Conservation (phyloP, 2,329 filamentous ascomycete species). For the Calonectria honghensis region DNA sequence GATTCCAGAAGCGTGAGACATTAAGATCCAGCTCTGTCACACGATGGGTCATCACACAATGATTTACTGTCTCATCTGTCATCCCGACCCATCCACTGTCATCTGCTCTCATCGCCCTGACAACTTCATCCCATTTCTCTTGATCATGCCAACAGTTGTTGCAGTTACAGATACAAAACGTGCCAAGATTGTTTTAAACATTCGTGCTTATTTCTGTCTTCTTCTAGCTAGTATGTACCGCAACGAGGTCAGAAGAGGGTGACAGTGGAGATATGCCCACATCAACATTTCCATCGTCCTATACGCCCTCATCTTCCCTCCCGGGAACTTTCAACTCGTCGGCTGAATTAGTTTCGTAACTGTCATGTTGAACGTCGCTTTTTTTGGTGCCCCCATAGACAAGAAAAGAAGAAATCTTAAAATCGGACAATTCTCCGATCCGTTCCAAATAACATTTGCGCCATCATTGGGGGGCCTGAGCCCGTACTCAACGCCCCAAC, state of each 20-base stretch:
- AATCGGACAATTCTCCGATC: slow-evolving; percentile 38
- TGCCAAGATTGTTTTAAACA: slow-evolving; percentile 4
- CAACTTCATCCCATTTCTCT: not conserved
- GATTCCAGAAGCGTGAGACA: slow-evolving; percentile 8
- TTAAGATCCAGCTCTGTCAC: slow-evolving; percentile 16
- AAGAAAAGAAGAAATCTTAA: slow-evolving; percentile 40
- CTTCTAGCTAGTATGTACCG: slow-evolving; percentile 44
- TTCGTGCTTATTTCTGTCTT: slow-evolving; percentile 21
- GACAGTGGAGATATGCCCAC: slow-evolving; percentile 31
- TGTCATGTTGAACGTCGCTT: slow-evolving; percentile 52
- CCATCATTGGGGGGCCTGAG: slow-evolving; percentile 46
- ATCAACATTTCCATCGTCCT: slow-evolving; percentile 34
- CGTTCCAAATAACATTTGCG: slow-evolving; percentile 44
- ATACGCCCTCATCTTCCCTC: slow-evolving; percentile 35
- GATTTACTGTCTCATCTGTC: not conserved
- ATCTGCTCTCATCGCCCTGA: not conserved
- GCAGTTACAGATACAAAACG: not conserved
- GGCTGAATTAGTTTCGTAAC: slow-evolving; percentile 51
- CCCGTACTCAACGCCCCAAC: slow-evolving; percentile 48
- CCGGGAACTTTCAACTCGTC: slow-evolving; percentile 49
- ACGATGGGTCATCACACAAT: not conserved
- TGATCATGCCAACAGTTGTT: not conserved
- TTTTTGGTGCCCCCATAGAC: slow-evolving; percentile 44
- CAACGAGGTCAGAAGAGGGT: slow-evolving; percentile 29
- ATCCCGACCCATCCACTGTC: slow-evolving; percentile 15